Evolutionary conservation across 805 yeast species (phyloP).

Genomic region (Cyberlindnera xishuangbannaensis): DNA sequence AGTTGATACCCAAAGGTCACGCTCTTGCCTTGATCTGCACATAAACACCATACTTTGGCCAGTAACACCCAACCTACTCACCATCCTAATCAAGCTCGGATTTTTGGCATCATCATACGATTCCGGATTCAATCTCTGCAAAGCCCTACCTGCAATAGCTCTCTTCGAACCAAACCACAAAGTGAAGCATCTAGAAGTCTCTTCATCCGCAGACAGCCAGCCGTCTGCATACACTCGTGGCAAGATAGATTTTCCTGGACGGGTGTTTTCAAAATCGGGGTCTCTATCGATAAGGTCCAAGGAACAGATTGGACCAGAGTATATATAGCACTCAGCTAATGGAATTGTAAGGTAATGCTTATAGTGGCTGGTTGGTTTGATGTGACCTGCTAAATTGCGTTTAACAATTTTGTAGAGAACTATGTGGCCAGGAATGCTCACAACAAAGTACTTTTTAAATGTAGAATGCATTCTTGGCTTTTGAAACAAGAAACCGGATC

Average conservation of each 20-base stretch:
- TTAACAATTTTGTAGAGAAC: slow-evolving; percentile 47
- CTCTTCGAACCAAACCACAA: slow-evolving; percentile 75
- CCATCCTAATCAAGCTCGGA: slow-evolving; percentile 40
- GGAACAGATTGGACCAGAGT: slow-evolving; percentile 60
- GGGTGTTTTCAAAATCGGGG: slow-evolving; percentile 35
- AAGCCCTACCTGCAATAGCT: slow-evolving; percentile 28
- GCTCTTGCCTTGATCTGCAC: slow-evolving; percentile 75
- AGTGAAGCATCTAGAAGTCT: slow-evolving; percentile 69
- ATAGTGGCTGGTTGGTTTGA: slow-evolving; percentile 44
- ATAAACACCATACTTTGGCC: slow-evolving; percentile 70
- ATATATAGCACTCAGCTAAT: slow-evolving; percentile 63
- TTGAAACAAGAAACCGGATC: slow-evolving; percentile 62
- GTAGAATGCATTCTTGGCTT: slow-evolving; percentile 65
- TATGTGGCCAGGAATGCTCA: slow-evolving; percentile 67
- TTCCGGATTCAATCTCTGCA: not conserved
- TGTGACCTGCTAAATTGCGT: slow-evolving; percentile 41
- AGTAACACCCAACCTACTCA: slow-evolving; percentile 53
- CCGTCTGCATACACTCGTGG: slow-evolving; percentile 81
- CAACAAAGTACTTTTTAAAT: slow-evolving; percentile 55
- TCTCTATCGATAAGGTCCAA: slow-evolving; percentile 47
- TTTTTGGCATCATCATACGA: slow-evolving; percentile 24
- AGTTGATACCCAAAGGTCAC: slow-evolving; percentile 72
- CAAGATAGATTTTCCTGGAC: slow-evolving; percentile 51
- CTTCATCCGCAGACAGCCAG: slow-evolving; percentile 77
- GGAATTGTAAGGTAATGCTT: slow-evolving; percentile 54